phyloP scores from a whole-genome alignment of 371 early-diverging fungal genomes.

The Mucor lusitanicus region DNA sequence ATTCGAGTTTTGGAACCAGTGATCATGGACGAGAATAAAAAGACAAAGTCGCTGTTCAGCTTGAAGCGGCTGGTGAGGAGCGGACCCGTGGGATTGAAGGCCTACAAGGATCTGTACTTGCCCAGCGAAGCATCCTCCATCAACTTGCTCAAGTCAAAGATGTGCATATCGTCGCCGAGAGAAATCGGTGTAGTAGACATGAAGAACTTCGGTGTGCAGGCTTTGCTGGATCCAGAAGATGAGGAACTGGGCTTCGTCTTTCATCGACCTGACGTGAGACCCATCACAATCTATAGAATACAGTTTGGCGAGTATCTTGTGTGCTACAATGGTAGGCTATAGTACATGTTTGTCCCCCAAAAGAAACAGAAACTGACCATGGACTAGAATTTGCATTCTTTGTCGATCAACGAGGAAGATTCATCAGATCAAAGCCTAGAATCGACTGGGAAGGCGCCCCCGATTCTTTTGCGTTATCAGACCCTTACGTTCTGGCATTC shows the following conservation, averaged over 20 bases:
- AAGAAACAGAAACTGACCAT: not conserved
- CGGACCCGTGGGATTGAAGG: constrained; percentile 54
- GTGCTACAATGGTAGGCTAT: constrained; percentile 76
- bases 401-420: constrained; percentile 85
- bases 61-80: constrained; percentile 54
- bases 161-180: constrained; percentile 90
- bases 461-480: constrained; percentile 67
- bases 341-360: not conserved
- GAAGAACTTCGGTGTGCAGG: constrained; percentile 70
- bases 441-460: constrained; percentile 80
- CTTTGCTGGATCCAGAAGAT: constrained; percentile 50
- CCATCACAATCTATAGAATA: constrained; percentile 85
- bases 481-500: constrained; percentile 88
- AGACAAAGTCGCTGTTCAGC: constrained; percentile 12
- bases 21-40: constrained; percentile 54
- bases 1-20: constrained; percentile 79
- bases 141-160: constrained; percentile 80
- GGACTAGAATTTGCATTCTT: constrained; percentile 84
- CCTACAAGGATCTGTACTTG: constrained; percentile 88
- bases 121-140: constrained; percentile 86
- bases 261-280: constrained; percentile 40
- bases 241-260: constrained; percentile 31
- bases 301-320: constrained; percentile 76
- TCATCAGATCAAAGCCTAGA: constrained; percentile 70
- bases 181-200: constrained; percentile 94